Evolutionary conservation across 768 basidiomycete species (phyloP).

Genomic region (Xerocomellus intermedius): DNA sequence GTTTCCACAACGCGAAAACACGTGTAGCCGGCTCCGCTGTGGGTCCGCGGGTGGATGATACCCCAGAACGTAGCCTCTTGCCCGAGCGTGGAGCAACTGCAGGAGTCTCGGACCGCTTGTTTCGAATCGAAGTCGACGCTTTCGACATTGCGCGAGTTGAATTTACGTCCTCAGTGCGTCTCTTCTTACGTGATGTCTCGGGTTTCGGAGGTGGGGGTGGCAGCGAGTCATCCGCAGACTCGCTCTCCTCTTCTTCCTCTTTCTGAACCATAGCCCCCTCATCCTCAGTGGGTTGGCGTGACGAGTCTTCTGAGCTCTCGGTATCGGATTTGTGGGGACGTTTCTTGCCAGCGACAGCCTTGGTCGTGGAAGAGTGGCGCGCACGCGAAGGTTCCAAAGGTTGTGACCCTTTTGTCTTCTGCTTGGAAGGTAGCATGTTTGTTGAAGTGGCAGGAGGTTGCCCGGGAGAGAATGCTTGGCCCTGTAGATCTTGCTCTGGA

Average conservation of each 20-base stretch:
- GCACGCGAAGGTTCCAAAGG: constrained; percentile 2
- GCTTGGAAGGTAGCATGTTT: constrained; percentile 6
- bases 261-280: constrained; percentile 22
- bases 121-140: constrained; percentile 28
- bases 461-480: constrained; percentile 6
- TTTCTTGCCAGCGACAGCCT: constrained; percentile 19
- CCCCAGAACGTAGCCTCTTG: constrained; percentile 42
- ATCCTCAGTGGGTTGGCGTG: constrained; percentile 26
- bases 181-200: constrained; percentile 42
- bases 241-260: constrained; percentile 42
- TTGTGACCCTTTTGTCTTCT: not conserved
- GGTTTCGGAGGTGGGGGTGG: constrained; percentile 27
- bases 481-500: constrained; percentile 48
- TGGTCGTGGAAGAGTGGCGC: constrained; percentile 2
- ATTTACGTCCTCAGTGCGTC: constrained; percentile 34
- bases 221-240: constrained; percentile 39
- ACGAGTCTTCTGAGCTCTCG: constrained; percentile 21
- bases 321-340: constrained; percentile 26
- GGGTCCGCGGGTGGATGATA: constrained; percentile 22
- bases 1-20: constrained; percentile 70
- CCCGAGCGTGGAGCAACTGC: constrained; percentile 34
- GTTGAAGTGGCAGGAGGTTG: constrained; percentile 6
- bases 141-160: constrained; percentile 23
- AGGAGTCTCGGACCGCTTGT: constrained; percentile 25
- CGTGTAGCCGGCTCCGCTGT: constrained; percentile 41